A percentile compares a stretch with the other conserved stretches of the same genome.
These are phyloP conservation scores for Pilasporangium apinafurcum DNA, from an alignment of 352 stramenopile genomes.

Conservation along the genomic window DNA sequence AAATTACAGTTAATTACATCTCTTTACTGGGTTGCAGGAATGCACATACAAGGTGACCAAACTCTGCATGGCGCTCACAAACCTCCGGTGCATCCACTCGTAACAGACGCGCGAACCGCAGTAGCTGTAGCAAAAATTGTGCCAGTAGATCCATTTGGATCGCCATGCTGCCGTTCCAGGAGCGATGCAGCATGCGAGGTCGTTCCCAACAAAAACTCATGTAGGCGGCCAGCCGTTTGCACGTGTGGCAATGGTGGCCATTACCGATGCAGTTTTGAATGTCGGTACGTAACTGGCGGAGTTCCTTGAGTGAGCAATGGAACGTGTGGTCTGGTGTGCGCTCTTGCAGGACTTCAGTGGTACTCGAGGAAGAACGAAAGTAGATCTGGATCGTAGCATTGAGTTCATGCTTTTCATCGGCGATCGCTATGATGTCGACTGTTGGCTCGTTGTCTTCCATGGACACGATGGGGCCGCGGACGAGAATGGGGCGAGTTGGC, in stretches of 20 bases:
- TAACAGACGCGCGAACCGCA: conserved; percentile 7
- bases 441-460: background rate
- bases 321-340: conserved; percentile 3
- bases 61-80: no score
- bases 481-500: no score
- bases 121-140: conserved; percentile 6
- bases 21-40: no score
- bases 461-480: background rate
- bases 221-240: conserved; percentile 4
- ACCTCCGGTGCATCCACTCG: no score
- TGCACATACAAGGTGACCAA: no score
- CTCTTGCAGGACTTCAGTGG: background rate
- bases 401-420: background rate
- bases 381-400: conserved; percentile 1
- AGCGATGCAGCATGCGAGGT: conserved; percentile 1
- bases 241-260: conserved; percentile 3
- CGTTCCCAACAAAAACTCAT: conserved; percentile 6
- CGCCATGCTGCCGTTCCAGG: conserved; percentile 6
- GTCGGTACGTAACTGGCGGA: conserved; percentile 3
- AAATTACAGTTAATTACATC: no score
- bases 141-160: conserved; percentile 6
- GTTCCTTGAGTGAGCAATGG: conserved; percentile 3
- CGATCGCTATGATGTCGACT: conserved; percentile 3
- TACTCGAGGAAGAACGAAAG: conserved; percentile 1
- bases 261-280: conserved; percentile 2